These are phyloP conservation scores for Metrosideros polymorpha DNA, from an alignment of 441 rosid species.

Conservation along the genomic window DNA sequence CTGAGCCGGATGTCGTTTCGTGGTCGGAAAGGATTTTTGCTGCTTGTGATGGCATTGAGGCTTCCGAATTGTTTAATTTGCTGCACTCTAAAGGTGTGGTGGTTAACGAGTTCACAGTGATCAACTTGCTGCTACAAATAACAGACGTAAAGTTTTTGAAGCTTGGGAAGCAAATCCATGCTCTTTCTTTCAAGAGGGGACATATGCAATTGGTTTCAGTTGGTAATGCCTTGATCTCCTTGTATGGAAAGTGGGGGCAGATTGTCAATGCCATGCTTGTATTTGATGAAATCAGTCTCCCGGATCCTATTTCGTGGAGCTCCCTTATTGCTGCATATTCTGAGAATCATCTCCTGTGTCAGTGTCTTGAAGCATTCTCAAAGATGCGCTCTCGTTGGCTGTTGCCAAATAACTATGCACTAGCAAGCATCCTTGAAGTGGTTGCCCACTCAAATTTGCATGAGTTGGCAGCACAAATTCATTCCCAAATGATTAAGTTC, in stretches of 20 bases:
- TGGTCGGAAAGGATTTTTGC: constrained; percentile 36
- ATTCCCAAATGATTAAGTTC: constrained; percentile 18
- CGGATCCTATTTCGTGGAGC: constrained; percentile 36
- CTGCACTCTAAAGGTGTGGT: constrained; percentile 4
- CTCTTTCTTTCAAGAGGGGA: constrained; percentile 22
- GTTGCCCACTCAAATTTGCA: constrained; percentile 16
- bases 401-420: constrained; percentile 16
- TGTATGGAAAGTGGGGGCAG: constrained; percentile 22
- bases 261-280: constrained; percentile 12
- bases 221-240: constrained; percentile 22
- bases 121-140: constrained; percentile 17
- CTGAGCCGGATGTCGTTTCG: constrained; percentile 28
- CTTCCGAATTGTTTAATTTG: constrained; percentile 13
- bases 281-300: constrained; percentile 17
- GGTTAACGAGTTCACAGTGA: constrained; percentile 21
- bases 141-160: constrained; percentile 8
- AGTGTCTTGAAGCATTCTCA: constrained; percentile 18
- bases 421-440: constrained; percentile 23
- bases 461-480: constrained; percentile 19
- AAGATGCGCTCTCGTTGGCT: constrained; percentile 6
- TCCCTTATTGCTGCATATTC: constrained; percentile 27
- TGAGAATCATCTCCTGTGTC: constrained; percentile 16
- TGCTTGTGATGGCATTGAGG: constrained; percentile 19
- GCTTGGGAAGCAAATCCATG: constrained; percentile 27
- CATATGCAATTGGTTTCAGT: constrained; percentile 14